Evolutionary conservation across 768 basidiomycete species (phyloP).

Genomic region (Tylopilus balloui): DNA sequence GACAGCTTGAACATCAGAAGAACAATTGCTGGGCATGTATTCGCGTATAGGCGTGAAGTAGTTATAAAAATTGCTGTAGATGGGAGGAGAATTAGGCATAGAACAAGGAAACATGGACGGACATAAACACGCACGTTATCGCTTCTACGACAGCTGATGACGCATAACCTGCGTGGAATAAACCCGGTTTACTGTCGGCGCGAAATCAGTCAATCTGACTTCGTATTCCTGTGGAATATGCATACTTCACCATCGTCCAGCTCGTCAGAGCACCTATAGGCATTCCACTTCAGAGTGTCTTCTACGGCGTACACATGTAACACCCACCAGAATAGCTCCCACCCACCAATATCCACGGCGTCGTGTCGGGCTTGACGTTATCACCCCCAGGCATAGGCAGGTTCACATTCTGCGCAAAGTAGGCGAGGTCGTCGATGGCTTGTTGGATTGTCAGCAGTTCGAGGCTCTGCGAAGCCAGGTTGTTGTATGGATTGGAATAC

Average conservation of each 20-base stretch:
- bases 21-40: constrained; percentile 69
- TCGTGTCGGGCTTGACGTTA: constrained; percentile 49
- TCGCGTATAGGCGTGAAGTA: constrained; percentile 71
- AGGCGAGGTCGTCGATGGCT: constrained; percentile 67
- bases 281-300: neutral
- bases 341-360: constrained; percentile 41
- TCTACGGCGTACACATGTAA: neutral
- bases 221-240: neutral
- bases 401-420: constrained; percentile 61
- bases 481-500: constrained; percentile 60
- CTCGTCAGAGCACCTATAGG: constrained; percentile 43
- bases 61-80: constrained; percentile 25
- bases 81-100: neutral
- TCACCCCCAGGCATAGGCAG: constrained; percentile 67
- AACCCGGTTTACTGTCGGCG: constrained; percentile 35
- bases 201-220: neutral
- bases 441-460: constrained; percentile 64
- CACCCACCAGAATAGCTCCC: constrained; percentile 38
- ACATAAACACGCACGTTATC: constrained; percentile 33
- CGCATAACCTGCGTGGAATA: constrained; percentile 41
- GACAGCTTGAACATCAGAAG: constrained; percentile 62
- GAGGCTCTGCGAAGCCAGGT: constrained; percentile 57
- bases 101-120: neutral
- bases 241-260: constrained; percentile 67
- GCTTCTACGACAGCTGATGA: constrained; percentile 45